A percentile compares a stretch with the other conserved stretches of the same genome.
Evolutionary conservation across 2,329 filamentous ascomycete species (phyloP).

Genomic region (Colletotrichum shisoi): DNA sequence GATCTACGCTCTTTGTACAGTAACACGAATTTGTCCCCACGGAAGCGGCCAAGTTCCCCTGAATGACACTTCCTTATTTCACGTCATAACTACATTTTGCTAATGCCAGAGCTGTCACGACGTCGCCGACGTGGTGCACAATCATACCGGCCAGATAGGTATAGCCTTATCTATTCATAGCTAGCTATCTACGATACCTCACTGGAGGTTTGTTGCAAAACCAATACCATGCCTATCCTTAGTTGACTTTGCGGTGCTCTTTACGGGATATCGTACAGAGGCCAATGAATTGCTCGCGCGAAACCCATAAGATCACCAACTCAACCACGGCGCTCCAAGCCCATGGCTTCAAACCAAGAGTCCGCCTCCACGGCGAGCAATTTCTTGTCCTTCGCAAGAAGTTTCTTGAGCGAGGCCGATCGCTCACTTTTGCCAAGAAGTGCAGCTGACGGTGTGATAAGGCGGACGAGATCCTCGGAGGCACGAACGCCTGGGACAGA

Average conservation of each 20-base stretch:
- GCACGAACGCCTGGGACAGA: neutral
- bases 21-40: conserved; percentile 8
- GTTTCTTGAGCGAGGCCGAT: conserved; percentile 2
- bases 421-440: conserved; percentile 6
- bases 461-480: conserved; percentile 14
- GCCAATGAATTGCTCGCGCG: neutral
- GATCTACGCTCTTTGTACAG: conserved; percentile 43
- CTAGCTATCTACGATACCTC: neutral
- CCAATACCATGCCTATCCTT: neutral
- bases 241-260: conserved; percentile 8
- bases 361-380: conserved; percentile 23
- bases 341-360: conserved; percentile 32
- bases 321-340: conserved; percentile 21
- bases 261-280: neutral
- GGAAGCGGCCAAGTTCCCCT: conserved; percentile 8
- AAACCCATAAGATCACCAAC: neutral
- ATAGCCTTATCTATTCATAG: neutral
- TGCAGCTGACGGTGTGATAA: neutral
- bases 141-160: neutral
- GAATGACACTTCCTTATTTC: conserved; percentile 40
- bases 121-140: too few relatives aligned
- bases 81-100: neutral
- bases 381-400: conserved; percentile 20
- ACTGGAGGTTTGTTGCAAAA: neutral
- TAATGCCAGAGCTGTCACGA: too few relatives aligned